These are phyloP conservation scores for Rhizopogon vinicolor DNA, from an alignment of 768 basidiomycete genomes.

Conservation along the genomic window DNA sequence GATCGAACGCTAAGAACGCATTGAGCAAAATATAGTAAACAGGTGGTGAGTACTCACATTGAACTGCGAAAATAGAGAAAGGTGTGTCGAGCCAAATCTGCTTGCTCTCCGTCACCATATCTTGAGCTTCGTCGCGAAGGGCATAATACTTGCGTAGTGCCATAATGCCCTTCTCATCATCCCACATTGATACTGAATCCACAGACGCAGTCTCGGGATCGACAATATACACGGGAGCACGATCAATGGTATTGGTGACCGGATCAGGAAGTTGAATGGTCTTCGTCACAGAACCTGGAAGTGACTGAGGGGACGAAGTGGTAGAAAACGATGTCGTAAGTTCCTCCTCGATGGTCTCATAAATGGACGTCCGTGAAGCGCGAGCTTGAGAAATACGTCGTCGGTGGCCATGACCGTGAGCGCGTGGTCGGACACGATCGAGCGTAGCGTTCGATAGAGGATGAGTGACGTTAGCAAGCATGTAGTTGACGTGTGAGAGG, in stretches of 20 bases:
- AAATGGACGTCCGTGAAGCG: conserved; percentile 62
- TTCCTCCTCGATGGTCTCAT: conserved; percentile 81
- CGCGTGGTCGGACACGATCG: conserved; percentile 35
- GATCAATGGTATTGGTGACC: conserved; percentile 22
- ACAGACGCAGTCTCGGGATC: conserved; percentile 50
- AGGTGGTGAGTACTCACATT: conserved; percentile 45
- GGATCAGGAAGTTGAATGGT: conserved; percentile 15
- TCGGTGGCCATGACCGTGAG: conserved; percentile 63
- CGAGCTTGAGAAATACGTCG: conserved; percentile 64
- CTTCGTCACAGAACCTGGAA: conserved; percentile 23
- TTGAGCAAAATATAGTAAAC: conserved; percentile 5
- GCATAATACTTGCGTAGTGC: conserved; percentile 66
- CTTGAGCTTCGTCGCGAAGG: conserved; percentile 62
- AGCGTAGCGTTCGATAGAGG: conserved; percentile 41
- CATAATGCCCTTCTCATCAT: conserved; percentile 63
- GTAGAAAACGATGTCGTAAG: conserved; percentile 29
- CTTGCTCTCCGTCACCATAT: conserved; percentile 62
- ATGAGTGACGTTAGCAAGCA: conserved; percentile 52
- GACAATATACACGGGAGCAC: conserved; percentile 46
- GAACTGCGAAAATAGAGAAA: conserved; percentile 66
- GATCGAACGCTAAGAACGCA: conserved; percentile 54
- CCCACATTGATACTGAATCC: conserved; percentile 48
- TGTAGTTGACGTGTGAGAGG: conserved; percentile 51
- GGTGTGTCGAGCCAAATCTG: conserved; percentile 66
- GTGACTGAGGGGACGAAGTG: conserved; percentile 18